phyloP scores from a whole-genome alignment of 768 basidiomycete genomes.

The Erythrobasidium yunnanense region DNA sequence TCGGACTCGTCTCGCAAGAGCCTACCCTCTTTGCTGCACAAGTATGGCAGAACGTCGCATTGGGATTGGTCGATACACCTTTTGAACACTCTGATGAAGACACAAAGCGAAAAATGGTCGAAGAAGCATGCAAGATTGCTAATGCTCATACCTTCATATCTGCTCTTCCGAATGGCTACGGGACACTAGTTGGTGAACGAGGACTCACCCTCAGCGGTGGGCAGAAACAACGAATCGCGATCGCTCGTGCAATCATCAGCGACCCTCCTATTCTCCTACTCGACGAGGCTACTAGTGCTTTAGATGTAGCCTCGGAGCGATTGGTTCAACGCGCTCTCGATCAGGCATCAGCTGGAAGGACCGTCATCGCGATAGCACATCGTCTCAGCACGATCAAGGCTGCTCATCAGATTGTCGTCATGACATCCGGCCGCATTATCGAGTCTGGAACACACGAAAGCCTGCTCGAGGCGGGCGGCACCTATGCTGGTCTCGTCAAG shows the following conservation, averaged over 20 bases:
- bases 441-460: conserved; percentile 34
- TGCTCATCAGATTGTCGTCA: conserved; percentile 45
- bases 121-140: conserved; percentile 45
- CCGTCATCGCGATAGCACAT: conserved; percentile 45
- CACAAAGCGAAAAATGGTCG: conserved; percentile 43
- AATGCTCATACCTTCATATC: conserved; percentile 48
- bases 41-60: conserved; percentile 46
- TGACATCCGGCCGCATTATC: conserved; percentile 43
- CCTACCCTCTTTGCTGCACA: conserved; percentile 46
- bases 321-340: conserved; percentile 46
- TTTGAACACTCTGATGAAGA: conserved; percentile 41
- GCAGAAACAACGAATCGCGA: conserved; percentile 47
- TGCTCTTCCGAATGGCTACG: conserved; percentile 45
- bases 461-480: conserved; percentile 53
- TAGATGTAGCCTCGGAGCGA: conserved; percentile 44
- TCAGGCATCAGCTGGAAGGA: conserved; percentile 45
- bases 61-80: conserved; percentile 45
- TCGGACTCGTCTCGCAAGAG: conserved; percentile 44
- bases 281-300: conserved; percentile 45
- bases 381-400: conserved; percentile 43
- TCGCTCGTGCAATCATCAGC: conserved; percentile 44
- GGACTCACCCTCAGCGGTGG: conserved; percentile 48
- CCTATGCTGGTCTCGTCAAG: conserved; percentile 67
- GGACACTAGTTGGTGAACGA: conserved; percentile 45
- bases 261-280: conserved; percentile 43